These are phyloP conservation scores for Capsicum rhomboideum DNA, from an alignment of 257 asterid species.

Conservation along the genomic window DNA sequence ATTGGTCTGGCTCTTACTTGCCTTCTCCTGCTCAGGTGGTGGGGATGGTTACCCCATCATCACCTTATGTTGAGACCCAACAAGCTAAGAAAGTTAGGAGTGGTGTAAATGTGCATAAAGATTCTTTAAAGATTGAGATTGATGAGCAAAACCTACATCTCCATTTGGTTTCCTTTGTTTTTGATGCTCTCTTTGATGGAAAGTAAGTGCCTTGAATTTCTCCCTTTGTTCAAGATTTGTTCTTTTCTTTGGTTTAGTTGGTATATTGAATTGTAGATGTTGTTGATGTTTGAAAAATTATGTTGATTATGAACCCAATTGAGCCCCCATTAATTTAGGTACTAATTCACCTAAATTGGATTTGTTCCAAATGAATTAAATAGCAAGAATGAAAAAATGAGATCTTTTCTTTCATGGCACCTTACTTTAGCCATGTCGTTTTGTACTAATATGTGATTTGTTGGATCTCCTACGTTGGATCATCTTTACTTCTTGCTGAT, in stretches of 20 bases:
- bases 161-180: slow-evolving; percentile 45
- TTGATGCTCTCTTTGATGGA: slow-evolving; percentile 63
- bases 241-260: background rate
- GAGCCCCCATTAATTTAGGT: background rate
- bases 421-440: background rate
- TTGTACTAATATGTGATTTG: background rate
- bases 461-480: background rate
- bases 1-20: slow-evolving; percentile 21
- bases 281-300: background rate
- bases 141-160: slow-evolving; percentile 44
- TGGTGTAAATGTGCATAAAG: slow-evolving; percentile 61
- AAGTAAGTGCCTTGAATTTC: slow-evolving; percentile 17
- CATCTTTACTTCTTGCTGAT: background rate
- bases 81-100: slow-evolving; percentile 48
- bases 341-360: background rate
- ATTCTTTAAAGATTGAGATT: slow-evolving; percentile 37
- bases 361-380: background rate
- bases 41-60: slow-evolving; percentile 18
- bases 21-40: slow-evolving; percentile 9
- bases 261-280: background rate
- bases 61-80: slow-evolving; percentile 24
- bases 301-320: background rate
- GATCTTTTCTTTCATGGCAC: background rate
- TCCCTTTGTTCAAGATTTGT: background rate
- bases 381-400: background rate